Evolutionary conservation across 2,329 filamentous ascomycete genomes (phyloP).

Genomic region (Kalmusia sp.): DNA sequence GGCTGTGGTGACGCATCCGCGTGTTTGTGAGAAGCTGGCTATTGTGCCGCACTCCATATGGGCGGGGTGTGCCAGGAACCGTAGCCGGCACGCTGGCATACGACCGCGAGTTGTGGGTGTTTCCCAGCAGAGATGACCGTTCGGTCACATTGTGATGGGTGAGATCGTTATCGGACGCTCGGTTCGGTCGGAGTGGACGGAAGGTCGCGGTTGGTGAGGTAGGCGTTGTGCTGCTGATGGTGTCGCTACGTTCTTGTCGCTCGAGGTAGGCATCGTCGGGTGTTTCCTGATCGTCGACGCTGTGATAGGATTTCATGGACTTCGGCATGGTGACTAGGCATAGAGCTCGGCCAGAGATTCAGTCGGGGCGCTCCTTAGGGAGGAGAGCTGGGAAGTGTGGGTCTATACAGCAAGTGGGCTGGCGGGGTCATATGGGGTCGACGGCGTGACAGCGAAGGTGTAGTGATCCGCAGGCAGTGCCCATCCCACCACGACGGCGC

Average conservation of each 20-base stretch:
- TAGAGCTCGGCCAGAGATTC: background rate
- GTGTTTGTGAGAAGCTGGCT: constrained; percentile 40
- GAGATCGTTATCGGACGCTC: constrained; percentile 46
- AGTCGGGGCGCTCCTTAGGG: constrained; percentile 5
- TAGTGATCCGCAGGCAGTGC: constrained; percentile 20
- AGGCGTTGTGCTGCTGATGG: constrained; percentile 41
- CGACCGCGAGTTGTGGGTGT: constrained; percentile 39
- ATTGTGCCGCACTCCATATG: constrained; percentile 46
- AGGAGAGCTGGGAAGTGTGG: no score
- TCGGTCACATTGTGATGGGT: constrained; percentile 51
- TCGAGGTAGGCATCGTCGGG: constrained; percentile 34
- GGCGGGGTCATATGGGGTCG: constrained; percentile 34
- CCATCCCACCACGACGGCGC: constrained; percentile 20
- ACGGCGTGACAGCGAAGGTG: constrained; percentile 28
- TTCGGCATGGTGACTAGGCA: constrained; percentile 38
- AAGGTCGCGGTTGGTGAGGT: constrained; percentile 41
- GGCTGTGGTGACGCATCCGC: constrained; percentile 40
- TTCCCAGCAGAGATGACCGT: constrained; percentile 55
- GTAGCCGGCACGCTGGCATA: constrained; percentile 53
- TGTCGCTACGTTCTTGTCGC: constrained; percentile 37
- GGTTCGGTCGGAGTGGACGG: constrained; percentile 35
- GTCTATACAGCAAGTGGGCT: no score
- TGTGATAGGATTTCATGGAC: constrained; percentile 45
- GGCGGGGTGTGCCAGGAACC: constrained; percentile 51
- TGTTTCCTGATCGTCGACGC: constrained; percentile 29